Evolutionary conservation across 2,329 filamentous ascomycete species (phyloP), one percentile per base, ranked within the genome.

Genomic region (Diaporthe ilicicola): DNA sequence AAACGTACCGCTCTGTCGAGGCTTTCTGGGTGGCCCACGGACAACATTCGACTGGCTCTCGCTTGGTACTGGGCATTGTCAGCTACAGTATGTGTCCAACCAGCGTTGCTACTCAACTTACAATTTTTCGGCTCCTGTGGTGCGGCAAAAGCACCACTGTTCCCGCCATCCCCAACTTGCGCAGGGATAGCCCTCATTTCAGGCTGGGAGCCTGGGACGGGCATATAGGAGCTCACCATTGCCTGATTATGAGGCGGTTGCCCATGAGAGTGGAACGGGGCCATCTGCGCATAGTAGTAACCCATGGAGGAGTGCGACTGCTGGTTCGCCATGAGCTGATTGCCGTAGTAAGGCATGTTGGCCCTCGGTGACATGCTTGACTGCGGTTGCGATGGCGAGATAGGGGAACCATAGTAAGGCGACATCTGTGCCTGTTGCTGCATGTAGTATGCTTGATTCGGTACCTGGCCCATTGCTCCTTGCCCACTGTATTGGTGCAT

Each of bases 1-100:
- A 22, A 34, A 78, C 87, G 81, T 81, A 91, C 89, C 89, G 77
- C 87, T 91, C 78, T 91, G 89, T 72, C 86, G 85, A 71, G 89
- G 87, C 73, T 89, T 89, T 72, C 86, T 81, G 2, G 87, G 87
- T 1, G 87, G 87, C 1, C 87, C 87, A 70, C 87, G 83, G 32
- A 88, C 86, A 51, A 85, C 77, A 17, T 81, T 84, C 34, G 82
- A 82, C 66, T 79, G 80, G 64, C 74, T 76, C 24, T 79, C 78
- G 54, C 76, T 74, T n/a, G 72, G 61, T 24, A 22, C 71, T 74
- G 34, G 22, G 39, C 37, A 15, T 17, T 34, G 54, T 75, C 37
- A 73, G 73, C 46, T 54, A 19, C 17, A 19, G 27, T 19, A 7
- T 48, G 1, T 12, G 22, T 27, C 44, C 6, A 27, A 19, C 64